These are phyloP conservation scores for Annulohypoxylon truncatum DNA, from an alignment of 2,329 filamentous ascomycete genomes.

Conservation along the genomic window DNA sequence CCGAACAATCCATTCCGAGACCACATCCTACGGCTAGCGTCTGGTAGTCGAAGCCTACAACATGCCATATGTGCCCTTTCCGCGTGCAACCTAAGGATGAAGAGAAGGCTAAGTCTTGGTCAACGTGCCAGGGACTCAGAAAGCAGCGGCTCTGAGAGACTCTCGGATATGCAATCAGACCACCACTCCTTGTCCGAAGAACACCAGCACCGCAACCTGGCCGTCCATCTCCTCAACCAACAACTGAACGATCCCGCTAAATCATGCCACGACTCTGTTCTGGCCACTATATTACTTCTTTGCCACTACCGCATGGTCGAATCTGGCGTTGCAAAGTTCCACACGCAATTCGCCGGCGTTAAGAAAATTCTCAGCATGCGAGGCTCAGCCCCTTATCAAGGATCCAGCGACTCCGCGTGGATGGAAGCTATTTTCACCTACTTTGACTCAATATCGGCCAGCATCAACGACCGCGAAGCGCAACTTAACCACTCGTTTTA, in stretches of 20 bases:
- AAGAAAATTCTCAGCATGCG: slow-evolving; percentile 88
- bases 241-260: slow-evolving; percentile 81
- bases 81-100: slow-evolving; percentile 91
- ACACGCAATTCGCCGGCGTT: slow-evolving; percentile 91
- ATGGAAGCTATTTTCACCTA: slow-evolving; percentile 94
- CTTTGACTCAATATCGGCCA: slow-evolving; percentile 92
- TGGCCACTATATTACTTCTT: slow-evolving; percentile 87
- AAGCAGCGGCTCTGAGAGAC: slow-evolving; percentile 58
- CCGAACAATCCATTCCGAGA: slow-evolving; percentile 87
- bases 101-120: slow-evolving; percentile 72
- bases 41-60: slow-evolving; percentile 83
- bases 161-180: slow-evolving; percentile 62
- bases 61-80: slow-evolving; percentile 91
- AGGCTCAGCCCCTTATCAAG: slow-evolving; percentile 63
- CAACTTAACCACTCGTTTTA: slow-evolving; percentile 78
- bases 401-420: slow-evolving; percentile 80
- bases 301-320: slow-evolving; percentile 96
- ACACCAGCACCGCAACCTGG: slow-evolving; percentile 82
- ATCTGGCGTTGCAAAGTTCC: slow-evolving; percentile 91
- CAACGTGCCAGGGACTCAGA: slow-evolving; percentile 65
- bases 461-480: slow-evolving; percentile 90
- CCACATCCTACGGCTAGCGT: slow-evolving; percentile 82
- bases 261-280: slow-evolving; percentile 84
- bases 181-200: slow-evolving; percentile 81
- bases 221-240: slow-evolving; percentile 84